Conservation (phyloP, 1,284 basidiomycete genomes). For the Heterobasidion occidentale region DNA sequence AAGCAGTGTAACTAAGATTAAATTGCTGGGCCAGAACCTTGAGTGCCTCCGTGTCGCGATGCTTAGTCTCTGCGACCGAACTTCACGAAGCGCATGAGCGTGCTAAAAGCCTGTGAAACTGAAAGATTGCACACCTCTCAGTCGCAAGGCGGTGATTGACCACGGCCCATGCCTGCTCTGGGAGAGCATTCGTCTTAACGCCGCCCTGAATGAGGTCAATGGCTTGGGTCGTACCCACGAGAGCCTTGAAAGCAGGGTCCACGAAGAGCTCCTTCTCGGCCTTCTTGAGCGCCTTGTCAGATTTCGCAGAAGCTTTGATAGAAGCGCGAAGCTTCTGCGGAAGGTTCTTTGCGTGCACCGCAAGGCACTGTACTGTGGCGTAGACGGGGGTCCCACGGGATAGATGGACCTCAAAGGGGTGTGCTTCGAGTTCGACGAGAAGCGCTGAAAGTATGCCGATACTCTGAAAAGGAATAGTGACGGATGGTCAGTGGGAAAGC, state of each 20-base stretch:
- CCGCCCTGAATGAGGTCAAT: constrained; percentile 53
- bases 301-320: constrained; percentile 27
- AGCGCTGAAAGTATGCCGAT: constrained; percentile 51
- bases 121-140: constrained; percentile 24
- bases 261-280: constrained; percentile 32
- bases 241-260: constrained; percentile 20
- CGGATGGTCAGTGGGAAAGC: neutral
- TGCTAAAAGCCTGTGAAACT: neutral
- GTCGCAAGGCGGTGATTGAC: constrained; percentile 48
- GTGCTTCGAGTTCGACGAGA: constrained; percentile 41
- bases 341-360: constrained; percentile 36
- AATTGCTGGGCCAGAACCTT: constrained; percentile 31
- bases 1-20: constrained; percentile 39
- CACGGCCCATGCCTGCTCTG: constrained; percentile 43
- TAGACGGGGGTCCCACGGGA: constrained; percentile 37
- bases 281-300: constrained; percentile 31
- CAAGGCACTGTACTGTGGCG: constrained; percentile 32
- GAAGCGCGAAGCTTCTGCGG: constrained; percentile 27
- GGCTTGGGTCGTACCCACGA: constrained; percentile 52
- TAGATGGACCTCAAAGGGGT: constrained; percentile 33
- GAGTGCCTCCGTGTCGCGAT: constrained; percentile 33
- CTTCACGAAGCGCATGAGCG: constrained; percentile 20
- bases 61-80: constrained; percentile 33
- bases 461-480: constrained; percentile 20
- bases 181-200: constrained; percentile 55